Evolutionary conservation across 2,329 filamentous ascomycete species (phyloP).

Genomic region (Cytospora chrysosperma): DNA sequence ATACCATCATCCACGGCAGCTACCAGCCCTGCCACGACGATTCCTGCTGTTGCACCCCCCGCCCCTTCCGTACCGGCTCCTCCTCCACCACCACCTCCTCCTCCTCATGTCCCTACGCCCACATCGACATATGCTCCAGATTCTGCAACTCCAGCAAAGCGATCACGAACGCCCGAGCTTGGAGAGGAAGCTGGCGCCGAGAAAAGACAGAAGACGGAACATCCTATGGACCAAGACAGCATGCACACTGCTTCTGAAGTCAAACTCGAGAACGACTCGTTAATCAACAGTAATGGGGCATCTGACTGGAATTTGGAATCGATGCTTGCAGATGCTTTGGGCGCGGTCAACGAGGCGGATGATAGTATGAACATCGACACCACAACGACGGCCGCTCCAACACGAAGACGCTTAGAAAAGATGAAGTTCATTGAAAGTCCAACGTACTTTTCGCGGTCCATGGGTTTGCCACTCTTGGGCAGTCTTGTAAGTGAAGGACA

Average conservation of each 20-base stretch:
- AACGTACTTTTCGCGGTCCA: slow-evolving; percentile 36
- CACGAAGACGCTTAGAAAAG: slow-evolving; percentile 30
- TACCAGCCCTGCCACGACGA: not conserved
- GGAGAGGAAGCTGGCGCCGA: slow-evolving; percentile 9
- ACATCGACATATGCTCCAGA: slow-evolving; percentile 3
- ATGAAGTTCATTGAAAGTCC: slow-evolving; percentile 37
- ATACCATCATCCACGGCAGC: slow-evolving; percentile 3
- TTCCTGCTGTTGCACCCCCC: slow-evolving; percentile 11
- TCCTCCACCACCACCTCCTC: not conserved
- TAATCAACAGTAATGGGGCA: not conserved
- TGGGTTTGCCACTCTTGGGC: slow-evolving; percentile 37
- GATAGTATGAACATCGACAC: slow-evolving; percentile 13
- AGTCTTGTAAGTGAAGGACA: slow-evolving; percentile 30
- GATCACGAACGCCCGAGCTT: slow-evolving; percentile 21
- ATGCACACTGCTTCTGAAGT: not conserved
- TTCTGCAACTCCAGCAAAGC: slow-evolving; percentile 13
- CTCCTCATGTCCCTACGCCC: not conserved
- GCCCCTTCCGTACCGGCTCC: not conserved
- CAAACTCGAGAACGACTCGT: slow-evolving; percentile 25
- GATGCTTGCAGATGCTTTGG: slow-evolving; percentile 20
- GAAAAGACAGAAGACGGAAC: slow-evolving; percentile 23
- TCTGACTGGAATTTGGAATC: slow-evolving; percentile 20
- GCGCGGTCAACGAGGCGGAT: slow-evolving; percentile 20
- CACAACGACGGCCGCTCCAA: slow-evolving; percentile 10
- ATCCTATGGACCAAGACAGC: slow-evolving; percentile 4